Percentiles rank a stretch among this genome's conserved stretches.
Conservation (phyloP, 139 green algal species). For the Chlorella sp. region DNA sequence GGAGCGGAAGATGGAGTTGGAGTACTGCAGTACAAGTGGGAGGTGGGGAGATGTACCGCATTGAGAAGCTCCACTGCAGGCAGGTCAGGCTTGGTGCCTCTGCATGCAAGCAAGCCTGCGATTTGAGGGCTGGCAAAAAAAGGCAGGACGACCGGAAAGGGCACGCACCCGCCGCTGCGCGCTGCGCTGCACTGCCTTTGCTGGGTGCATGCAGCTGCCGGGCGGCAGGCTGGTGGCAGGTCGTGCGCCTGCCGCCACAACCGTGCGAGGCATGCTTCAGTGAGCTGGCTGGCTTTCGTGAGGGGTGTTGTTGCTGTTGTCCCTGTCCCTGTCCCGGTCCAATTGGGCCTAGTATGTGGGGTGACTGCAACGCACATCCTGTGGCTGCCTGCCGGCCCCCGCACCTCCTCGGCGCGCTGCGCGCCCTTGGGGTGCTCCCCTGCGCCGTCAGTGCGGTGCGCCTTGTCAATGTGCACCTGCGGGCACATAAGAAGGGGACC, state of each 20-base stretch:
- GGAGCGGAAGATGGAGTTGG: neutral
- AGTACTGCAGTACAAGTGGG: neutral
- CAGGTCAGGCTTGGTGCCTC: neutral
- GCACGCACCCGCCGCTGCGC: neutral
- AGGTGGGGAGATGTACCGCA: too few relatives aligned
- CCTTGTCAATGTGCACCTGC: neutral
- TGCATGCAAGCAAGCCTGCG: neutral
- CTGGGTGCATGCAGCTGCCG: too few relatives aligned
- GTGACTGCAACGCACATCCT: neutral
- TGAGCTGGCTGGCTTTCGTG: too few relatives aligned
- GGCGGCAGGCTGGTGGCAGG: neutral
- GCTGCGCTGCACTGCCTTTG: too few relatives aligned
- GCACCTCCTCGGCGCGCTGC: neutral
- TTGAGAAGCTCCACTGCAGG: too few relatives aligned
- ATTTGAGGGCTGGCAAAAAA: neutral
- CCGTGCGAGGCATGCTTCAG: neutral
- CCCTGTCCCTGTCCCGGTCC: too few relatives aligned
- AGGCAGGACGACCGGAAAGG: neutral
- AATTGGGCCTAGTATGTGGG: neutral
- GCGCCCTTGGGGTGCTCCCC: neutral
- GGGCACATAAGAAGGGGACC: neutral
- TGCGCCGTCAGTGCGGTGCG: neutral
- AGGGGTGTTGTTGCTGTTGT: too few relatives aligned
- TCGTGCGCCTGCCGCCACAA: neutral
- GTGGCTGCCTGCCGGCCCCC: neutral